Base-by-base conservation (phyloP, 129 eudicot genomes). In the Chrysanthemum lavandulifolium region DNA sequence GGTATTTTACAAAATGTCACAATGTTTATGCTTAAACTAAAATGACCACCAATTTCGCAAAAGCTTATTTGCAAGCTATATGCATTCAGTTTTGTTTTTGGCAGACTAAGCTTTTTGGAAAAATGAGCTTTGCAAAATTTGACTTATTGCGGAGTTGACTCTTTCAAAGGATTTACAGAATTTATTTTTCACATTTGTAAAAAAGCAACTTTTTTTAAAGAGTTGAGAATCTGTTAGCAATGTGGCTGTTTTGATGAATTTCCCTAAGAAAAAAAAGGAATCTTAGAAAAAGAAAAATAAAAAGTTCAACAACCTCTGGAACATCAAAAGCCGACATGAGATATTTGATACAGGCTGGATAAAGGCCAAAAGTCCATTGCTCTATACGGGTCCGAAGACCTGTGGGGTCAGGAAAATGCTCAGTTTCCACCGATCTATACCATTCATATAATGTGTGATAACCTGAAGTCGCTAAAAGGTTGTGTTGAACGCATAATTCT, bases 341-440 rank as follows among this genome's bases (percentile, higher is more conserved):
- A 80, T 95, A 95, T 71, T 95, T 95, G 8, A 95, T 90, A 76
- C 99, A 95, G 23, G 99, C 99, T 8, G 99, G 99, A 86, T 95
- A 95, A 74, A 95, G 96, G 27, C 99, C 97, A 72, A 90, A 88
- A 25, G 99, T 90, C 99, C 97, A 95, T 69, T 95, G 96, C 65
- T 95, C 97, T 6, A 95, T 86, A 82, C 99, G 99, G 19, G 91
- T 80, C 58, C 97, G 89, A 65, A 95, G 99, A 45, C 97, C 99
- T 3, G 97, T 90, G 2, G 97, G 99, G 78, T 95, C 99, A 6
- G 99, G 99, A 78, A 95, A 95, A 87, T 95, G 99, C 86, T 95
- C 94, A 47, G 96, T 86, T 67, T 95, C 99, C 73, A 95, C 93
- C 49, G 87, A 81, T 61, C 87, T 77, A 52, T 95, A 95, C 99